These are phyloP conservation scores for Immersiella caudata DNA, from an alignment of 495 filamentous ascomycete genomes.

Conservation along the genomic window DNA sequence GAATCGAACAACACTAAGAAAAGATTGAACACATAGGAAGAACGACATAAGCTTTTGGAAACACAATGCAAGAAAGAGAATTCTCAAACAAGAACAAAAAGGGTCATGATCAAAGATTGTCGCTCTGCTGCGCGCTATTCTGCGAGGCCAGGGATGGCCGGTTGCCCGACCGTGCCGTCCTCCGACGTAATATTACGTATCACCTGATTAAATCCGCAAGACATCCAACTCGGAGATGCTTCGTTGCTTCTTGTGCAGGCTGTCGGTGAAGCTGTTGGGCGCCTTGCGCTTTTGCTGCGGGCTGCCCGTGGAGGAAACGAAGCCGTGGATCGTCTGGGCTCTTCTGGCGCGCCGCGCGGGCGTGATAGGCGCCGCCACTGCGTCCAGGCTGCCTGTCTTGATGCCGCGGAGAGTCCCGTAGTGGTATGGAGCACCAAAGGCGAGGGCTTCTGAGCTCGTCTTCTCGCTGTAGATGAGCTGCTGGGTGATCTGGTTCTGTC, in stretches of 20 bases:
- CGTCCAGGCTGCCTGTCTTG: conserved; percentile 57
- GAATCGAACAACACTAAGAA: not conserved
- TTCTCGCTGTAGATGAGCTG: conserved; percentile 66
- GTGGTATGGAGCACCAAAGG: conserved; percentile 55
- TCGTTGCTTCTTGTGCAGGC: conserved; percentile 53
- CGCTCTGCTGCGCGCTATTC: not conserved
- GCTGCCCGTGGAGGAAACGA: conserved; percentile 42
- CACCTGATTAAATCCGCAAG: conserved; percentile 25
- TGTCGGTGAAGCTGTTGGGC: conserved; percentile 34
- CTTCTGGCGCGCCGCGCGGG: conserved; percentile 54
- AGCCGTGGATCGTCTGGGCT: conserved; percentile 23
- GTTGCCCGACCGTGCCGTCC: conserved; percentile 37
- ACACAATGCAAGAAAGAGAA: conserved; percentile 6
- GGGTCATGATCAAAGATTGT: conserved; percentile 19
- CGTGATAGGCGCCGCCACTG: conserved; percentile 58
- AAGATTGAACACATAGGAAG: not conserved
- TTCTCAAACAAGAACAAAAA: conserved; percentile 4
- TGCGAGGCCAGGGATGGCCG: conserved; percentile 43
- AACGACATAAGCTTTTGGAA: conserved; percentile 10
- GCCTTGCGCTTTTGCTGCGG: conserved; percentile 57
- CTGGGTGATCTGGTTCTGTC: conserved; percentile 74
- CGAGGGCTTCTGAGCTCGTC: conserved; percentile 54
- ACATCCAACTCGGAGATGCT: conserved; percentile 50
- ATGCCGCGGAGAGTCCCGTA: conserved; percentile 55
- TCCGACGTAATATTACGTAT: conserved; percentile 33